Conservation (phyloP, 2,329 filamentous ascomycete genomes). For the Huntiella abstrusa region DNA sequence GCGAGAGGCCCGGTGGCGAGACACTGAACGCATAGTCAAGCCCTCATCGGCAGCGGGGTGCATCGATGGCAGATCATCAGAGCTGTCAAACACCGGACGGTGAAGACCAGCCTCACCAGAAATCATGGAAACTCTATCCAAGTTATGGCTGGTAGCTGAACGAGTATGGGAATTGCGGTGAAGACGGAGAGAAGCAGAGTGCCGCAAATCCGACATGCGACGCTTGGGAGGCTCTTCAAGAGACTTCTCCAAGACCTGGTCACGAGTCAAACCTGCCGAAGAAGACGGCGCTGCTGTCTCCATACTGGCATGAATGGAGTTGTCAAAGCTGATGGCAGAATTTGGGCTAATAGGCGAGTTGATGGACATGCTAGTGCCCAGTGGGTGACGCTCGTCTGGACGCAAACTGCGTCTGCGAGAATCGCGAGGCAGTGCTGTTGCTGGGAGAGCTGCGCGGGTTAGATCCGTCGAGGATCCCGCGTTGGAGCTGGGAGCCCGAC, state of each 20-base stretch:
- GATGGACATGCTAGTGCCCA: constrained; percentile 13
- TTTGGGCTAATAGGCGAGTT: constrained; percentile 14
- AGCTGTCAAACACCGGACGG: constrained; percentile 11
- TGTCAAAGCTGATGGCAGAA: constrained; percentile 15
- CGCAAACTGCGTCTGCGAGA: constrained; percentile 32
- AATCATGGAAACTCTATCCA: not conserved
- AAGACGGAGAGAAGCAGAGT: constrained; percentile 8
- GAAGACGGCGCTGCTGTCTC: constrained; percentile 14
- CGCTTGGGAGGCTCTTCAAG: constrained; percentile 8
- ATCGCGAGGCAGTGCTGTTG: constrained; percentile 22
- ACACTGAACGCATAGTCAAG: constrained; percentile 2
- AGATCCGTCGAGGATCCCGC: constrained; percentile 45
- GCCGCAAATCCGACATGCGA: constrained; percentile 5
- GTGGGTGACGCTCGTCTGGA: constrained; percentile 21
- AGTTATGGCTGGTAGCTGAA: not conserved
- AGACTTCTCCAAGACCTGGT: constrained; percentile 10
- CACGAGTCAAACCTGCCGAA: constrained; percentile 8
- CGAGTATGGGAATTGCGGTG: constrained; percentile 11
- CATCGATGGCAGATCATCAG: constrained; percentile 7
- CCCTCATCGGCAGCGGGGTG: not conserved
- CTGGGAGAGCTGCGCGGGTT: constrained; percentile 15
- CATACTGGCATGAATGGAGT: constrained; percentile 24
- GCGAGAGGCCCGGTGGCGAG: constrained; percentile 7
- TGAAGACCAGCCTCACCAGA: constrained; percentile 2
- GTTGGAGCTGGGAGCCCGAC: constrained; percentile 40